phyloP scores from a whole-genome alignment of 2,329 filamentous ascomycete species.

The Paradendryphiella salina region DNA sequence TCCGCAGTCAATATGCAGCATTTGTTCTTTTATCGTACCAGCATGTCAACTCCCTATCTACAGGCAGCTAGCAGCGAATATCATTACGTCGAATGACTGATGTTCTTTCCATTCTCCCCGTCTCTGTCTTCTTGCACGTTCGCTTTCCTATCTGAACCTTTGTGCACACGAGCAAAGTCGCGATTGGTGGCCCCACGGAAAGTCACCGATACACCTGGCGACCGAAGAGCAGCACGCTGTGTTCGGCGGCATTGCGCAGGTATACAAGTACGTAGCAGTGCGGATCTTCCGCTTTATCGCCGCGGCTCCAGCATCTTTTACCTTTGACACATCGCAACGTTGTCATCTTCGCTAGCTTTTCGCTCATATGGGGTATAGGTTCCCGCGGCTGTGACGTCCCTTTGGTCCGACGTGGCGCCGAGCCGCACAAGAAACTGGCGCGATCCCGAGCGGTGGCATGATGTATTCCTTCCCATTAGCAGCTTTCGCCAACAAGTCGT shows the following conservation, averaged over 20 bases:
- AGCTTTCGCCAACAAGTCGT: neutral
- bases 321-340: constrained; percentile 5
- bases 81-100: constrained; percentile 1
- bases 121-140: neutral
- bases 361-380: constrained; percentile 1
- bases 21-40: constrained; percentile 1
- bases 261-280: constrained; percentile 3
- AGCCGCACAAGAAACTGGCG: constrained; percentile 1
- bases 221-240: neutral
- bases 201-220: neutral
- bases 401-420: constrained; percentile 10
- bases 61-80: constrained; percentile 1
- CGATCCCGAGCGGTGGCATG: neutral
- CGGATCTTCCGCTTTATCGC: constrained; percentile 9
- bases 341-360: neutral
- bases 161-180: constrained; percentile 1
- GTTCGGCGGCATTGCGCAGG: constrained; percentile 8
- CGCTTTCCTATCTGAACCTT: constrained; percentile 1
- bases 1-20: neutral
- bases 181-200: constrained; percentile 10
- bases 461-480: neutral
- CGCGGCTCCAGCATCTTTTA: neutral
- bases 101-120: neutral
- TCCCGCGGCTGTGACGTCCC: constrained; percentile 5
- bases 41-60: constrained; percentile 1